Evolutionary conservation across 805 yeast species (phyloP).

Genomic region (Hemisphaericaspora nanyangensis): DNA sequence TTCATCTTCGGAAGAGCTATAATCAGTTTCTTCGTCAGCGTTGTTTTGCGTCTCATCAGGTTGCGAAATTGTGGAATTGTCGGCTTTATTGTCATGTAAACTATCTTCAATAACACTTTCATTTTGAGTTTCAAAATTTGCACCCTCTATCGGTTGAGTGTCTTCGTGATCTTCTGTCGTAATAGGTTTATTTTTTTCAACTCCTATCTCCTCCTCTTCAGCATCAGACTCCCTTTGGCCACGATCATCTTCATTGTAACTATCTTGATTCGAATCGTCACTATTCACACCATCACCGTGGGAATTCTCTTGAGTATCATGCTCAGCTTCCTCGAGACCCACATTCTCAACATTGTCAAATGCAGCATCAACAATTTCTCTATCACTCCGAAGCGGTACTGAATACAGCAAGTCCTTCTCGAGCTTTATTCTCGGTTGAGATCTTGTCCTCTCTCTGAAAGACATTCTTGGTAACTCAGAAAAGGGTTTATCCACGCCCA

Average conservation of each 20-base stretch:
- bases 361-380: constrained; percentile 4
- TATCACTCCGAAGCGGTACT: constrained; percentile 1
- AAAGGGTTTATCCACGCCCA: not conserved
- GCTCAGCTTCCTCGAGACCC: constrained; percentile 3
- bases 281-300: not conserved
- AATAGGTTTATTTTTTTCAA: constrained; percentile 4
- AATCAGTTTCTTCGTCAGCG: constrained; percentile 7
- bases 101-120: constrained; percentile 10
- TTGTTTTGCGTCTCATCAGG: not conserved
- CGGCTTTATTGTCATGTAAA: constrained; percentile 6
- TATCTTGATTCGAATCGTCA: constrained; percentile 6
- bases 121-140: not conserved
- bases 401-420: not conserved
- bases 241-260: constrained; percentile 8
- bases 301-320: constrained; percentile 1
- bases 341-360: not conserved
- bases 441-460: not conserved
- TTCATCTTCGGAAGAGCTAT: constrained; percentile 7
- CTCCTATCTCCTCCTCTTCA: constrained; percentile 6
- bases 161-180: no score
- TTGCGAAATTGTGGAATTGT: not conserved
- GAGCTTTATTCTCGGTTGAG: not conserved
- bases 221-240: constrained; percentile 5
- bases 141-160: constrained; percentile 1
- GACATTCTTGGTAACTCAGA: not conserved